Evolutionary conservation across 176 grass and related monocot species (phyloP), one percentile per base, ranked within the genome.

Genomic region (Oropetium thomaeum): DNA sequence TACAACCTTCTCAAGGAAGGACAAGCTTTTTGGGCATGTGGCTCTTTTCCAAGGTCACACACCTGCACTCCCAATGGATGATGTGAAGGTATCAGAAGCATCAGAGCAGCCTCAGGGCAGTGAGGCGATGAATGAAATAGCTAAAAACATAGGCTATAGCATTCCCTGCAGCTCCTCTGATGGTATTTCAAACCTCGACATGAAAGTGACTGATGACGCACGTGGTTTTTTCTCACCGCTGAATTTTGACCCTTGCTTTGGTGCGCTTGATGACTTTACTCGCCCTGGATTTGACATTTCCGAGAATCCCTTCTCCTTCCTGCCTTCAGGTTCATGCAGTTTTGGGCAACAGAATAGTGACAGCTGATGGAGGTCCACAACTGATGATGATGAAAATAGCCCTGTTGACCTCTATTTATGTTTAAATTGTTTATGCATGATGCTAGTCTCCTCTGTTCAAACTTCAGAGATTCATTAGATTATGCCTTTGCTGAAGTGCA

Each of bases 11-110:
- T 92, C 93, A 7, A 85, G 93, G 54, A 96, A 96, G 58, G 93
- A 96, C 51, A 96, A 96, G 65, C 74, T 96, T 76, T 96, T 96
- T 4, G 93, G 93, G 23, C 93, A 96, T 76, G 89, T 96, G 8
- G 87, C 86, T 0, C 84, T 96, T 51, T 96, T 96, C 79, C 93
- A 96, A 71, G 93, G 93, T 16, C 93, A 96, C 74, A 96, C 93
- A 9, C 93, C 93, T 22, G 93, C 89, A 6, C 82, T 92, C 26
- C 78, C 74, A 9, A 77, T 87, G 78, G 93, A 96, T 52, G 89
- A 96, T 63, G 20, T 83, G 43, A 89, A 85, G 47, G 78, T 71
- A 70, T 39, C 81, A 47, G 86, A 82, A 34, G 74, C 69, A 38
- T 81, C 67, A 2, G 89, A 91, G 52, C 81, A 81, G 40, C 57